phyloP scores from a whole-genome alignment of 179 eudicot genomes.

The Sideroxylon spinosum region DNA sequence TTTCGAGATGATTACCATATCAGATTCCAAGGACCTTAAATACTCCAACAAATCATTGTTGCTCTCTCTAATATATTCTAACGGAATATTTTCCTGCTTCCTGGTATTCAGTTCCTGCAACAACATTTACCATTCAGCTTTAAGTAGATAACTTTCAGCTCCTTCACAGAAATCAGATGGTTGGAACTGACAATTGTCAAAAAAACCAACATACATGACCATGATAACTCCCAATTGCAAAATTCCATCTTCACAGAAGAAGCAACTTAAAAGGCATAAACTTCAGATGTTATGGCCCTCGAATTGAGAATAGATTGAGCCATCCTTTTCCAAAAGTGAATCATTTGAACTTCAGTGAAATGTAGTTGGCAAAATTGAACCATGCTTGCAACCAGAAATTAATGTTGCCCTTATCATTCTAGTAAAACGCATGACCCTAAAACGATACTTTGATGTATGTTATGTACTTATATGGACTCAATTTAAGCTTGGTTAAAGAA shows the following conservation, averaged over 20 bases:
- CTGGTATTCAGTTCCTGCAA: constrained; percentile 59
- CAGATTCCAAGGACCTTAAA: constrained; percentile 68
- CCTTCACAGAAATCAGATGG: background rate
- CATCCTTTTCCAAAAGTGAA: background rate
- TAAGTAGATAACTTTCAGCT: background rate
- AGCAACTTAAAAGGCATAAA: background rate
- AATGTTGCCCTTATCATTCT: background rate
- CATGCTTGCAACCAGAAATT: background rate
- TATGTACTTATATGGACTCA: no score
- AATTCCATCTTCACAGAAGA: background rate
- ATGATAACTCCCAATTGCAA: background rate
- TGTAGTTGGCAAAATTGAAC: background rate
- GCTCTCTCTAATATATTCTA: constrained; percentile 40
- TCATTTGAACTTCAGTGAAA: background rate
- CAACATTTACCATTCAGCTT: background rate
- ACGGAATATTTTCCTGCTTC: constrained; percentile 47
- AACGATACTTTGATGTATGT: background rate
- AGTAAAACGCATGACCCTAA: background rate
- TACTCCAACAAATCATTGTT: constrained; percentile 70
- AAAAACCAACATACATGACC: background rate
- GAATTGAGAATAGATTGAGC: background rate
- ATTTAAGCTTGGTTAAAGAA: no score
- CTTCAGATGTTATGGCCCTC: background rate
- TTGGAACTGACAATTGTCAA: no score
- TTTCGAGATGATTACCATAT: constrained; percentile 49